These are phyloP conservation scores for Candida hungchunana DNA, from an alignment of 805 yeast species.

Conservation along the genomic window DNA sequence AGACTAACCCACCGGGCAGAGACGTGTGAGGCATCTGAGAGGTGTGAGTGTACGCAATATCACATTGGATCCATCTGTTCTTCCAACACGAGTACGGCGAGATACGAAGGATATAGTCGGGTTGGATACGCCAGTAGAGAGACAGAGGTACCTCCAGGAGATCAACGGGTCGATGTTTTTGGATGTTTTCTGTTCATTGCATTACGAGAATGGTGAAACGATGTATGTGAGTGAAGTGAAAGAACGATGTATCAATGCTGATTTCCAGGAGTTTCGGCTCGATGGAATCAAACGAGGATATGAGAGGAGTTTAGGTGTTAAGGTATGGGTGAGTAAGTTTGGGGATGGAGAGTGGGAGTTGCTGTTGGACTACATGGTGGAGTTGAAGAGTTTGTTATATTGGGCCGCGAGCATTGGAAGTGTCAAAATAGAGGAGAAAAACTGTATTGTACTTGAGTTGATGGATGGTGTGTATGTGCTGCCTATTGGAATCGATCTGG, in stretches of 20 bases:
- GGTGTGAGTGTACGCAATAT: slow-evolving; percentile 20
- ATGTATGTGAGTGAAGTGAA: slow-evolving; percentile 35
- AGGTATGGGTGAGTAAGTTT: slow-evolving; percentile 12
- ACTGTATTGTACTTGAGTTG: slow-evolving; percentile 11
- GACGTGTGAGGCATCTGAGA: slow-evolving; percentile 22
- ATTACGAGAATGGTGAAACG: slow-evolving; percentile 22
- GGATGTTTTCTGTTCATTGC: slow-evolving; percentile 35
- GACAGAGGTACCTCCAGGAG: slow-evolving; percentile 28
- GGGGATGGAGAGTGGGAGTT: slow-evolving; percentile 6
- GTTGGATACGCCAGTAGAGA: slow-evolving; percentile 13
- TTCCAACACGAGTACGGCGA: slow-evolving; percentile 12
- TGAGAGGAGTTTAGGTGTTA: slow-evolving; percentile 5
- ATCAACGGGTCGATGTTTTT: slow-evolving; percentile 27
- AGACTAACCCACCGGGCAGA: slow-evolving; percentile 11
- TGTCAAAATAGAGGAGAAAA: slow-evolving; percentile 1
- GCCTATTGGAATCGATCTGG: slow-evolving; percentile 10
- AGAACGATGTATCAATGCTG: slow-evolving; percentile 26
- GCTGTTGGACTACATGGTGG: slow-evolving; percentile 6
- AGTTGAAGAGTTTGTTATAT: slow-evolving; percentile 9
- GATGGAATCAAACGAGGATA: slow-evolving; percentile 2
- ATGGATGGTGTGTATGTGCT: slow-evolving; percentile 15
- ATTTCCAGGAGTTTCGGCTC: slow-evolving; percentile 28
- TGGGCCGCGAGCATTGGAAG: background rate
- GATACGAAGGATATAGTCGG: slow-evolving; percentile 15
- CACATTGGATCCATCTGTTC: slow-evolving; percentile 4